Evolutionary conservation across 2,329 filamentous ascomycete species (phyloP).

Genomic region (Davidsoniella eucalypti): DNA sequence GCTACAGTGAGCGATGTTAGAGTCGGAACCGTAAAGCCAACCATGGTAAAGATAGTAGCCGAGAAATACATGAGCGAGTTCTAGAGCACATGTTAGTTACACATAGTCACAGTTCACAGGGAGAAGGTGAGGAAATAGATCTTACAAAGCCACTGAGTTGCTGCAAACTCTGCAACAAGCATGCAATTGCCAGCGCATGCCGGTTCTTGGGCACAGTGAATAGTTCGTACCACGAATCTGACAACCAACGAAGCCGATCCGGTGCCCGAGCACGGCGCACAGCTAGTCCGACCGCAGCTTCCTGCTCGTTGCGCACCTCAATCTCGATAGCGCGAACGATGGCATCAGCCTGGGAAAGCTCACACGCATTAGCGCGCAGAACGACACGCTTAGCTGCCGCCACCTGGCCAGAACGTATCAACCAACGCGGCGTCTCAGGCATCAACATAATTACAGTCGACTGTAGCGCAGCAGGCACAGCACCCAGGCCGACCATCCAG

Average conservation of each 20-base stretch:
- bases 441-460: constrained; percentile 50
- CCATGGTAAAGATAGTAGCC: constrained; percentile 60
- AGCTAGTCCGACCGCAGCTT: constrained; percentile 23
- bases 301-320: constrained; percentile 56
- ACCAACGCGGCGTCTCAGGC: constrained; percentile 81
- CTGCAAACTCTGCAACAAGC: constrained; percentile 71
- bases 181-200: constrained; percentile 68
- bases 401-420: constrained; percentile 51
- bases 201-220: constrained; percentile 45
- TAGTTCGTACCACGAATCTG: constrained; percentile 31
- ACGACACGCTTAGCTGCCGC: constrained; percentile 50
- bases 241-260: background rate
- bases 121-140: constrained; percentile 13
- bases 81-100: constrained; percentile 20
- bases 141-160: constrained; percentile 71
- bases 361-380: constrained; percentile 33
- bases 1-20: constrained; percentile 68
- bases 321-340: constrained; percentile 54
- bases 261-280: constrained; percentile 20
- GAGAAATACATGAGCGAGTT: constrained; percentile 91
- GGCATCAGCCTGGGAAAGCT: constrained; percentile 33
- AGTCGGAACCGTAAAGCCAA: constrained; percentile 65
- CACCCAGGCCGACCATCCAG: constrained; percentile 82
- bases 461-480: constrained; percentile 59
- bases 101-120: background rate